phyloP scores from a whole-genome alignment of 2,329 filamentous ascomycete genomes.

The Knufia petricola region DNA sequence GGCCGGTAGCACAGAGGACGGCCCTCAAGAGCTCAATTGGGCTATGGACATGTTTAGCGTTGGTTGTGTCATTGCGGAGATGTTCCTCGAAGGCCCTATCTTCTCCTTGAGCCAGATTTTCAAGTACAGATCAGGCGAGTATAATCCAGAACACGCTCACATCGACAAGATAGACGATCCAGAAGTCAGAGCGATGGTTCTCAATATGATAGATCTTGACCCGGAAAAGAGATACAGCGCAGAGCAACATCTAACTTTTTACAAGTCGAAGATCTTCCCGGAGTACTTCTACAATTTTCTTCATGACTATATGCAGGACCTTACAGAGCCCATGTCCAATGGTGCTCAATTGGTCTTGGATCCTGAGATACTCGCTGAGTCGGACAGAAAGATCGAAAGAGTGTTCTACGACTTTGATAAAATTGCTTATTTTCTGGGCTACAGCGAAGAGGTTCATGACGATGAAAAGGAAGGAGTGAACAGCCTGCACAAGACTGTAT shows the following conservation, averaged over 20 bases:
- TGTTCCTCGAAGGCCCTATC: constrained; percentile 92
- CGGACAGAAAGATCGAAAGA: constrained; percentile 87
- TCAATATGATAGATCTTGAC: constrained; percentile 92
- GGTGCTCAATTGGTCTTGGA: constrained; percentile 60
- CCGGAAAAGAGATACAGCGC: constrained; percentile 86
- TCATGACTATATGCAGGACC: constrained; percentile 93
- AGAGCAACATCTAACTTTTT: constrained; percentile 87
- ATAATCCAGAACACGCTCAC: constrained; percentile 73
- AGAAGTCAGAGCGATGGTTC: constrained; percentile 77
- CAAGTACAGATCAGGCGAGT: constrained; percentile 86
- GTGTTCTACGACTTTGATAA: constrained; percentile 96
- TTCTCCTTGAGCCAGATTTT: constrained; percentile 95
- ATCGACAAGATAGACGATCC: constrained; percentile 79
- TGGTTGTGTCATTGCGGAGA: constrained; percentile 90
- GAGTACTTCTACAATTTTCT: constrained; percentile 96
- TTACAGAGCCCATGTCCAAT: constrained; percentile 81
- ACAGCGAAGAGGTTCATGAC: constrained; percentile 13
- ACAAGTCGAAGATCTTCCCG: constrained; percentile 84
- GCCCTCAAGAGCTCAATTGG: constrained; percentile 62
- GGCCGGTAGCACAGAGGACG: constrained; percentile 55
- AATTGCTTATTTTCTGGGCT: constrained; percentile 86
- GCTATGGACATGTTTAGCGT: constrained; percentile 98
- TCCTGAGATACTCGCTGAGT: constrained; percentile 66
- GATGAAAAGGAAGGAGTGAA: not conserved
- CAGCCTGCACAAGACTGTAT: constrained; percentile 23